These are phyloP conservation scores for Epichloe sibirici DNA, from an alignment of 2,329 filamentous ascomycete species.

Conservation along the genomic window DNA sequence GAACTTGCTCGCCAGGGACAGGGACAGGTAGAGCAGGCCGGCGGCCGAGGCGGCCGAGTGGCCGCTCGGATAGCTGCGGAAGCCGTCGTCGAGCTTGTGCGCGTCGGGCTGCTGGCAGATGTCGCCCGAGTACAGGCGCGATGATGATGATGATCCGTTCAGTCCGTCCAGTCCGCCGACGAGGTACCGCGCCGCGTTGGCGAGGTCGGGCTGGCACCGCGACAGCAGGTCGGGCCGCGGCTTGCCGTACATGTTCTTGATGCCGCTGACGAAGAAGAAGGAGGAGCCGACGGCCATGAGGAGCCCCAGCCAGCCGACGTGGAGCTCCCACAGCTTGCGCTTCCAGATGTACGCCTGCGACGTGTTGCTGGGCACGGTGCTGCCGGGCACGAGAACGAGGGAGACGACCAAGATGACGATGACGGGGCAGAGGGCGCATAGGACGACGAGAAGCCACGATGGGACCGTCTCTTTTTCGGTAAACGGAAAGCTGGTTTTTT, in stretches of 20 bases:
- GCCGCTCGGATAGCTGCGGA: slow-evolving; percentile 58
- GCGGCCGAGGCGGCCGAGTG: slow-evolving; percentile 57
- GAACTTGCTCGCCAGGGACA: slow-evolving; percentile 80
- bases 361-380: slow-evolving; percentile 49
- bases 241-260: slow-evolving; percentile 66
- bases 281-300: slow-evolving; percentile 57
- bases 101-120: slow-evolving; percentile 62
- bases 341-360: slow-evolving; percentile 57
- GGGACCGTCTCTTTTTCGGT: slow-evolving; percentile 61
- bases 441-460: slow-evolving; percentile 50
- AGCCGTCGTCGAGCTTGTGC: slow-evolving; percentile 60
- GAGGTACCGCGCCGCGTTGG: slow-evolving; percentile 43
- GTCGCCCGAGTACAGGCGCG: slow-evolving; percentile 57
- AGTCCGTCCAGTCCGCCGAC: slow-evolving; percentile 49
- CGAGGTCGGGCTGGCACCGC: slow-evolving; percentile 65
- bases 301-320: slow-evolving; percentile 74
- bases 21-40: slow-evolving; percentile 71
- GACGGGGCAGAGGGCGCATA: slow-evolving; percentile 52
- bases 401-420: slow-evolving; percentile 56
- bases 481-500: slow-evolving; percentile 51
- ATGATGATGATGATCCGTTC: slow-evolving; percentile 14
- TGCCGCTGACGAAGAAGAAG: slow-evolving; percentile 71
- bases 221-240: slow-evolving; percentile 72
- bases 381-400: slow-evolving; percentile 60
- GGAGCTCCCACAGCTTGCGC: slow-evolving; percentile 83